These are phyloP conservation scores for Trichoderma pleuroti DNA, from an alignment of 2,329 filamentous ascomycete genomes.

Conservation along the genomic window DNA sequence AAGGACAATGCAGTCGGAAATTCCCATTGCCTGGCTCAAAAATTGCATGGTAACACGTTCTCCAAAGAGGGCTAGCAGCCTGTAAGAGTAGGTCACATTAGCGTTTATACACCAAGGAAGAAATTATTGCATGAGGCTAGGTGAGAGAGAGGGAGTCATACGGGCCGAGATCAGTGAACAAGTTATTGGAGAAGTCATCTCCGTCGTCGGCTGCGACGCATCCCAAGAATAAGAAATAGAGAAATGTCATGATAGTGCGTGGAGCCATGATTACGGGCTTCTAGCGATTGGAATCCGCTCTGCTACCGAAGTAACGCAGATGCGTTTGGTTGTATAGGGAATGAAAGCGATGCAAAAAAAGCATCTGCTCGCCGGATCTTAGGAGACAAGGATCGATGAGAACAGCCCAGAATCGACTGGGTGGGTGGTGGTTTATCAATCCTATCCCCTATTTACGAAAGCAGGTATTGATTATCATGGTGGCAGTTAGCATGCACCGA, in stretches of 20 bases:
- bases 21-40: constrained; percentile 40
- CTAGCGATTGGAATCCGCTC: background rate
- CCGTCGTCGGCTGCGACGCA: constrained; percentile 16
- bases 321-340: background rate
- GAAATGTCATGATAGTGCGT: background rate
- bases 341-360: background rate
- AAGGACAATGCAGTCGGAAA: constrained; percentile 43
- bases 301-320: background rate
- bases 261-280: background rate
- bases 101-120: background rate
- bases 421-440: background rate
- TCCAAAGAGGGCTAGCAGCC: constrained; percentile 36
- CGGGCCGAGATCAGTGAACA: constrained; percentile 22
- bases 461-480: background rate
- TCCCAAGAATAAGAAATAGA: background rate
- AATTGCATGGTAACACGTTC: constrained; percentile 49
- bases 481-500: no score
- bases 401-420: background rate
- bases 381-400: background rate
- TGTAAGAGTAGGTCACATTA: background rate
- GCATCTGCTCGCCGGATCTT: background rate
- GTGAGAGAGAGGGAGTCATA: background rate
- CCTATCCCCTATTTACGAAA: background rate
- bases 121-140: background rate
- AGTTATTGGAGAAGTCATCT: constrained; percentile 26